Evolutionary conservation across 768 basidiomycete species (phyloP), one percentile per base, ranked within the genome.

Genomic region (Pleurotus tuoliensis): DNA sequence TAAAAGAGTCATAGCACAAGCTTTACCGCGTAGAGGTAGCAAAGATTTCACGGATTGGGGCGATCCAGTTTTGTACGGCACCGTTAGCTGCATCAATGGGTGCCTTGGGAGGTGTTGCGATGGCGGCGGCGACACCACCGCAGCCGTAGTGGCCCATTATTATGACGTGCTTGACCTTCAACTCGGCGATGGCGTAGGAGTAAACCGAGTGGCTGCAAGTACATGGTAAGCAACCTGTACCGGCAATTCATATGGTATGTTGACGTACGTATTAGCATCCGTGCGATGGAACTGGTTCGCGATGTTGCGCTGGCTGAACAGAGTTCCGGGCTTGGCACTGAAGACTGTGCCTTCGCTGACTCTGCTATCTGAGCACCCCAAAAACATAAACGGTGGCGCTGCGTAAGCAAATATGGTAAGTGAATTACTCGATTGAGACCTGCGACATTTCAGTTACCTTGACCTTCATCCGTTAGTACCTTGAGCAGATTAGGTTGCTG

Each of bases 71-170:
- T 47, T 76, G 71, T 6, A 76, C 71, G 4, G 74, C 71, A 22
- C 67, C 63, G 11, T 66, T 64, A 6, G 70, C 65, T 7, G 62
- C 62, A 51, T 71, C 67, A 13, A 69, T 56, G 20, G 61, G 59
- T 11, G 52, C 44, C 3, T 39, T 34, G 1, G 68, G 64, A 1
- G 64, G 62, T 1, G 67, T 59, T n/a, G 66, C 63, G 55, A 73
- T 73, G 5, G 74, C 67, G 25, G 74, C 73, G 11, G 70, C 75
- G 11, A 77, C 69, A 30, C 76, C 76, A 15, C 75, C 73, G 54
- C 75, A 77, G 1, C 75, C 76, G 48, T 77, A 77, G 58, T 77
- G 75, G 0, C 75, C 76, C 72, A 77, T 73, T 12, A 77, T 71
- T 47, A 77, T 69, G 48, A 77, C 64, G 46, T 77, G 75, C 47